Evolutionary conservation across 2,329 filamentous ascomycete genomes (phyloP), one percentile per base, ranked within the genome.

Genomic region (Truncatella angustata): DNA sequence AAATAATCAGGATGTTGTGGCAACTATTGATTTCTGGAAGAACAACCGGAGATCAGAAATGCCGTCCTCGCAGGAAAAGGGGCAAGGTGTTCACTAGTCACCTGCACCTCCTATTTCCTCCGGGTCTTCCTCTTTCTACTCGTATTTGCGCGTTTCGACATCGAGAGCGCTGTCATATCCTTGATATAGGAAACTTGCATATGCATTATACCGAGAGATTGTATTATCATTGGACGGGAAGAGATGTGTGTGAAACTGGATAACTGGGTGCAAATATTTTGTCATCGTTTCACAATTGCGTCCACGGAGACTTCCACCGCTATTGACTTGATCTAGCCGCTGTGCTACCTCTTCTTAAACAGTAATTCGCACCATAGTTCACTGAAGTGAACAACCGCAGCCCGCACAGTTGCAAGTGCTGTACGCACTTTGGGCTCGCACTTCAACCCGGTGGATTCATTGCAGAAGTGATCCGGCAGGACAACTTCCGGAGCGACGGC

Each of bases 1-100:
- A 69, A 78, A 84, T 58, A 93, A 94, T 60, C 90, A 95, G 67
- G 94, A 99, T 67, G 86, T 96, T 49, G 88, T 99, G 57, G 91
- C 94, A 62, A 91, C 91, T 56, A 84, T 99, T 66, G 94, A 99
- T 74, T 99, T 99, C 76, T 99, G 93, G 93, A 90, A 85, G 74
- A 85, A 76, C 61, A 81, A 76, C 63, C 72, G 79, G 54, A 76
- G 74, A 35, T 54, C 53, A 18, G 53, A 54, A 45, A 46, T 54
- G 45, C 53, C 52, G 28, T 23, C n/a, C n/a, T n/a, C 40, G 34
- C 49, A 49, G 49, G 48, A 51, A 14, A 49, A 52, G 49, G 52
- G 52, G 3, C 47, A 50, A 28, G 37, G 47, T 35, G 36, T 50
- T 34, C 47, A 50, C 24, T 50, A 50, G 45, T 49, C 45, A 37